These are phyloP conservation scores for Bimuria novae-zelandiae DNA, from an alignment of 2,329 filamentous ascomycete species.

Conservation along the genomic window DNA sequence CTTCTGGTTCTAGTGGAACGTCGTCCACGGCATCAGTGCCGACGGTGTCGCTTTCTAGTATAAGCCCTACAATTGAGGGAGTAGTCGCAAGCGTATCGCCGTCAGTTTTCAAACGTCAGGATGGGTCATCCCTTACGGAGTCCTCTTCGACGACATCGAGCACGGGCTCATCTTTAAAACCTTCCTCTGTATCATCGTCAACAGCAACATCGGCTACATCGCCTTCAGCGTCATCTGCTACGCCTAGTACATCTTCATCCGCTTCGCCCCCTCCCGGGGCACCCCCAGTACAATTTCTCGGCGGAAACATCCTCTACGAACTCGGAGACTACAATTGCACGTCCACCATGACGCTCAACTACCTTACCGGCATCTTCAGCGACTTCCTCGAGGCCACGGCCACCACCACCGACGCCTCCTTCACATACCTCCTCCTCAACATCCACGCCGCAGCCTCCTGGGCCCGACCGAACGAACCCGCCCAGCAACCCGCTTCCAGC, in stretches of 20 bases:
- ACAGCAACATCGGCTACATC: neutral
- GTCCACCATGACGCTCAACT: conserved; percentile 54
- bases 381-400: conserved; percentile 59
- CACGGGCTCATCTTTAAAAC: neutral
- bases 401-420: conserved; percentile 59
- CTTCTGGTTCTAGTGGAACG: conserved; percentile 11
- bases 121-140: neutral
- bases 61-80: neutral
- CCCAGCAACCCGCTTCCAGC: conserved; percentile 46
- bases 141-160: conserved; percentile 3
- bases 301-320: conserved; percentile 44
- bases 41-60: conserved; percentile 3
- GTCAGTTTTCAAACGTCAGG: conserved; percentile 13
- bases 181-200: neutral
- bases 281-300: conserved; percentile 20
- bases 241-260: conserved; percentile 10
- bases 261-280: conserved; percentile 15
- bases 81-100: neutral
- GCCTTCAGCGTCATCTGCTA: conserved; percentile 1
- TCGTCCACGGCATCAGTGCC: conserved; percentile 13
- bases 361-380: conserved; percentile 55
- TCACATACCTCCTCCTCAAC: conserved; percentile 61
- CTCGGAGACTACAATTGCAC: conserved; percentile 61
- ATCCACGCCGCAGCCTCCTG: conserved; percentile 58
- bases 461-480: conserved; percentile 46